phyloP scores from a whole-genome alignment of 331 rosid species.

The Arachis monticola region DNA sequence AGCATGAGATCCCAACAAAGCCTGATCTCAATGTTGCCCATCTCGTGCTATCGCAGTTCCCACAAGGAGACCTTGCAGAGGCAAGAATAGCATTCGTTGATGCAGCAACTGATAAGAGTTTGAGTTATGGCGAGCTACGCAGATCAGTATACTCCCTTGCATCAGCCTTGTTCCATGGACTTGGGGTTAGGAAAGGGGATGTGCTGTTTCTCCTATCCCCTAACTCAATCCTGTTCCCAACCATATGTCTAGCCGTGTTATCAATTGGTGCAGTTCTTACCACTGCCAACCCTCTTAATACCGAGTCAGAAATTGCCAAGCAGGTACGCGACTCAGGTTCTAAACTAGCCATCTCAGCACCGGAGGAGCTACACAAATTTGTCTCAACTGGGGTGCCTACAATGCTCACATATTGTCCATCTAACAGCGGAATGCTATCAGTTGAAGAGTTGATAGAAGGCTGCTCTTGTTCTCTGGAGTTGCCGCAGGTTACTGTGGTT shows the following conservation, averaged over 20 bases:
- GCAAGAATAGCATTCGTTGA: slow-evolving; percentile 69
- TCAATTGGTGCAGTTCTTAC: slow-evolving; percentile 76
- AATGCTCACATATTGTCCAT: slow-evolving; percentile 49
- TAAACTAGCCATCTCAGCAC: slow-evolving; percentile 70
- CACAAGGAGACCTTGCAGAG: slow-evolving; percentile 54
- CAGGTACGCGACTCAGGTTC: slow-evolving; percentile 77
- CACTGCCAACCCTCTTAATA: slow-evolving; percentile 81
- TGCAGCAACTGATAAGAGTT: slow-evolving; percentile 42
- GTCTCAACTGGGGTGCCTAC: slow-evolving; percentile 63
- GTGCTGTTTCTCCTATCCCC: slow-evolving; percentile 76
- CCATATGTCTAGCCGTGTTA: slow-evolving; percentile 73
- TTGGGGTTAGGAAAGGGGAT: slow-evolving; percentile 71
- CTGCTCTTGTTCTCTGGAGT: slow-evolving; percentile 52
- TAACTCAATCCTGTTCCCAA: slow-evolving; percentile 68
- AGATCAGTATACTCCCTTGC: slow-evolving; percentile 66
- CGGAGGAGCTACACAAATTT: slow-evolving; percentile 73
- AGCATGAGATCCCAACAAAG: slow-evolving; percentile 51
- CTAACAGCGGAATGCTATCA: slow-evolving; percentile 34
- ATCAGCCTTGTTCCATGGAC: slow-evolving; percentile 66
- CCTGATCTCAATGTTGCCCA: slow-evolving; percentile 60
- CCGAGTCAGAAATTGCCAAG: slow-evolving; percentile 65
- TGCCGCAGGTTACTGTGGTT: slow-evolving; percentile 38
- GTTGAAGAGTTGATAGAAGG: slow-evolving; percentile 73
- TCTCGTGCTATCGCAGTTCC: slow-evolving; percentile 76
- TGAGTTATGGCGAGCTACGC: slow-evolving; percentile 67